Conservation (phyloP, 2,329 filamentous ascomycete species). For the Hymenoscyphus albidus region DNA sequence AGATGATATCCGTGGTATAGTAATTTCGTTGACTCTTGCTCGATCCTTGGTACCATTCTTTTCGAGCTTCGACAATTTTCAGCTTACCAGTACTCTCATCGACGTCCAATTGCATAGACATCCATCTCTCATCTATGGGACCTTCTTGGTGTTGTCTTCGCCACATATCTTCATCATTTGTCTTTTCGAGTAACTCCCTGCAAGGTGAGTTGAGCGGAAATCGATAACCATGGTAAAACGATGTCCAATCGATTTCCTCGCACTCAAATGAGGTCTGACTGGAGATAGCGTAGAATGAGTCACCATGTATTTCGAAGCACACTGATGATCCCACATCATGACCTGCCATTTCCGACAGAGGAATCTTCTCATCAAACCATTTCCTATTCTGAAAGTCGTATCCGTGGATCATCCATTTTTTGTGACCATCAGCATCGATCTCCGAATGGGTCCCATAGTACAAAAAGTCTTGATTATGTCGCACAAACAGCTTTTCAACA, state of each 20-base stretch:
- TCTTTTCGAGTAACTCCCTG: constrained; percentile 38
- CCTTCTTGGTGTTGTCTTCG: constrained; percentile 66
- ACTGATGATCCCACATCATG: constrained; percentile 62
- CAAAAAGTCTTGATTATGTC: constrained; percentile 58
- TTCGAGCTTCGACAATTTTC: constrained; percentile 63
- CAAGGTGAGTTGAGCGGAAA: constrained; percentile 52
- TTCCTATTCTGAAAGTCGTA: constrained; percentile 43
- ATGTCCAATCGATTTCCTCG: constrained; percentile 63
- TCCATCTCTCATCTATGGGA: constrained; percentile 71
- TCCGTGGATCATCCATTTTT: constrained; percentile 59
- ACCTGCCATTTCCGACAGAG: constrained; percentile 57
- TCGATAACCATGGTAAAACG: constrained; percentile 64
- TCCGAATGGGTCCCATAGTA: constrained; percentile 64
- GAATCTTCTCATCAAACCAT: constrained; percentile 44
- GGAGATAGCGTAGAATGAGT: constrained; percentile 65
- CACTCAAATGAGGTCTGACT: constrained; percentile 60
- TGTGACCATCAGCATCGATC: constrained; percentile 48
- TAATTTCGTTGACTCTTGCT: constrained; percentile 61
- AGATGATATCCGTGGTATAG: constrained; percentile 55
- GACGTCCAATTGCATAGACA: constrained; percentile 56
- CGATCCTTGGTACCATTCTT: constrained; percentile 58
- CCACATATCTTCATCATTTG: constrained; percentile 52
- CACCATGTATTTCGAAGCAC: constrained; percentile 67
- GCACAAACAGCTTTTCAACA: constrained; percentile 59
- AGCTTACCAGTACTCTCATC: constrained; percentile 57